Conservation (phyloP, 2,329 filamentous ascomycete genomes). For the Nigrospora osmanthi region DNA sequence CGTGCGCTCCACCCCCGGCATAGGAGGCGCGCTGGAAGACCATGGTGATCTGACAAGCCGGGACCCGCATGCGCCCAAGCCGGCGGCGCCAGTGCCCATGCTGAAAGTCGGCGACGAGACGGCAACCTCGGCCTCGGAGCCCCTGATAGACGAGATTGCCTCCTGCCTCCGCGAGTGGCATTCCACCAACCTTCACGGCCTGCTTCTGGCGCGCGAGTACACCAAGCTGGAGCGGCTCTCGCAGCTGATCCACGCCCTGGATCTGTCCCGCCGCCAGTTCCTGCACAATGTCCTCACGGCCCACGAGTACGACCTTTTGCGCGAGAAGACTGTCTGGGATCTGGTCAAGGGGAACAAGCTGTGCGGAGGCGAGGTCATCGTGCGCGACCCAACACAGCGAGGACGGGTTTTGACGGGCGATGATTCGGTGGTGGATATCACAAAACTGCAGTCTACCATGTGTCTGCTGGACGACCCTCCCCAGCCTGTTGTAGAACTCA, state of each 20-base stretch:
- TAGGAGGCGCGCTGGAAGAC: background rate
- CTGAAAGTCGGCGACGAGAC: slow-evolving; percentile 97
- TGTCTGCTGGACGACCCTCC: slow-evolving; percentile 84
- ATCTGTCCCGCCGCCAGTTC: slow-evolving; percentile 79
- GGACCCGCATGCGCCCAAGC: slow-evolving; percentile 64
- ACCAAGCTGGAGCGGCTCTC: slow-evolving; percentile 73
- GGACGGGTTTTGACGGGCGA: slow-evolving; percentile 85
- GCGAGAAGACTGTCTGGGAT: slow-evolving; percentile 93
- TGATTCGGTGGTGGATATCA: slow-evolving; percentile 87
- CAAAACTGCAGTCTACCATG: slow-evolving; percentile 91
- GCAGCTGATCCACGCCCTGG: slow-evolving; percentile 71
- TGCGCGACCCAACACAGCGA: slow-evolving; percentile 75
- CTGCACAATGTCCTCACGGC: slow-evolving; percentile 88
- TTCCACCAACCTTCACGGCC: slow-evolving; percentile 89
- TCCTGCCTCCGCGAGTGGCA: slow-evolving; percentile 98
- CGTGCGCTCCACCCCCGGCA: background rate
- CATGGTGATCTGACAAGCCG: slow-evolving; percentile 23
- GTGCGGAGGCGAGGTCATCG: slow-evolving; percentile 87
- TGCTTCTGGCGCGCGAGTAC: slow-evolving; percentile 80
- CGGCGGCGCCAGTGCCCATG: slow-evolving; percentile 90
- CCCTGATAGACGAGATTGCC: slow-evolving; percentile 93
- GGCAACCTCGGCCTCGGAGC: slow-evolving; percentile 79
- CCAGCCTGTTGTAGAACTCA: slow-evolving; percentile 56
- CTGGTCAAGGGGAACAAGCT: slow-evolving; percentile 91
- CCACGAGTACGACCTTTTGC: slow-evolving; percentile 70